Base-by-base conservation (phyloP, 805 yeast species). In the Barnettozyma californica region DNA sequence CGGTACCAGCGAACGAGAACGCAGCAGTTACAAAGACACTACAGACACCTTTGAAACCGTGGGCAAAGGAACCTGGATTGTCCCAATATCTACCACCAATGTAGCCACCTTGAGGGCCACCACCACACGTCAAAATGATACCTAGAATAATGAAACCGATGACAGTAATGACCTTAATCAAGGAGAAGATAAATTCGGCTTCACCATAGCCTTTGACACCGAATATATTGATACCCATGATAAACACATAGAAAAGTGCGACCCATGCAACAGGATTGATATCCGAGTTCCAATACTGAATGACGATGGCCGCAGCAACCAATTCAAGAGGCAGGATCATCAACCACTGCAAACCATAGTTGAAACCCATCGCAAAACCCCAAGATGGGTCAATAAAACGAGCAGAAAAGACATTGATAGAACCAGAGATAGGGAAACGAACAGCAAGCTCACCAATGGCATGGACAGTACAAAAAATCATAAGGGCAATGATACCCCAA, bases 371-470 rank as follows among this genome's bases (percentile, higher is more conserved):
- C 13, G 84, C 82, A 58, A 77, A 80, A 36, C 84, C 86, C 68
- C 78, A 74, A 13, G 83, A 77, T 19, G 75, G 72, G 56, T 80
- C 83, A 49, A 81, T 66, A 60, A 80, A 79, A 55, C 79, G 69
- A 33, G 80, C 69, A 31, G 81, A 74, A 61, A 74, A 81, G 35
- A 81, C 75, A 46, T 80, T 75, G 58, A 81, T 80, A 18, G 83
- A 80, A 62, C 86, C 86, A 16, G 83, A 72, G 31, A 82, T 75
- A n/a, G 87, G 87, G 66, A 79, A 80, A n/a, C 81, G 71, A 36
- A 80, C 80, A 37, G 83, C 78, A 53, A 81, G 53, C 59, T 81
- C 87, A 52, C 83, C 83, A 39, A 80, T 64, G 3, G 84, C 77
- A 64, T 76, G 78, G 54, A 74, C 73, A 43, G 78, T 77, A 46